phyloP scores from a whole-genome alignment of 2,329 filamentous ascomycete species.

The Verticillium nubilum region DNA sequence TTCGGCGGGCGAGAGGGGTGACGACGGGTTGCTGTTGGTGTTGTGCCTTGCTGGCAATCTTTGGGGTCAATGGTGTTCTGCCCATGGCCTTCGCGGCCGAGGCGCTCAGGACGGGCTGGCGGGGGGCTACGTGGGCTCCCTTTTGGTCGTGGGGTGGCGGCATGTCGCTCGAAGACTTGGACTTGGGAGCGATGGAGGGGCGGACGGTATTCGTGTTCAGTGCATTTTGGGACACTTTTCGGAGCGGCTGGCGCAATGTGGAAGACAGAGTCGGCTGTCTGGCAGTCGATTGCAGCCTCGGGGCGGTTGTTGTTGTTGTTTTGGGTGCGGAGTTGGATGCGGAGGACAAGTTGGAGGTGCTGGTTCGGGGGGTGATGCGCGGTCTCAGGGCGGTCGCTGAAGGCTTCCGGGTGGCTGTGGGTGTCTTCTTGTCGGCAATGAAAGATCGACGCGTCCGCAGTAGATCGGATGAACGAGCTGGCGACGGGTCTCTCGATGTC shows the following conservation, averaged over 20 bases:
- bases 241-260: conserved; percentile 10
- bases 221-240: conserved; percentile 11
- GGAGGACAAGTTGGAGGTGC: neutral
- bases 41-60: conserved; percentile 42
- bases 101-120: conserved; percentile 58
- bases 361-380: neutral
- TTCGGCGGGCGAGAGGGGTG: conserved; percentile 32
- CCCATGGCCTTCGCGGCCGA: conserved; percentile 49
- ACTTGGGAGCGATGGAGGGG: conserved; percentile 1
- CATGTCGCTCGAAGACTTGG: conserved; percentile 16
- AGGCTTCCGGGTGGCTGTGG: neutral
- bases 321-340: conserved; percentile 1
- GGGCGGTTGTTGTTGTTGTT: conserved; percentile 5
- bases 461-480: neutral
- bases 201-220: conserved; percentile 10
- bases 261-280: conserved; percentile 10
- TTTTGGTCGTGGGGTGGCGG: conserved; percentile 40
- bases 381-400: neutral
- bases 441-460: conserved; percentile 1
- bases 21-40: conserved; percentile 20
- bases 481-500: neutral
- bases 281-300: conserved; percentile 3
- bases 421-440: neutral
- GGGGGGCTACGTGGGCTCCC: conserved; percentile 42
- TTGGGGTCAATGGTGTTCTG: conserved; percentile 47